A percentile compares a stretch with the other conserved stretches of the same genome.
Evolutionary conservation across 2,329 filamentous ascomycete species (phyloP).

Genomic region (Colletotrichum coccodes): DNA sequence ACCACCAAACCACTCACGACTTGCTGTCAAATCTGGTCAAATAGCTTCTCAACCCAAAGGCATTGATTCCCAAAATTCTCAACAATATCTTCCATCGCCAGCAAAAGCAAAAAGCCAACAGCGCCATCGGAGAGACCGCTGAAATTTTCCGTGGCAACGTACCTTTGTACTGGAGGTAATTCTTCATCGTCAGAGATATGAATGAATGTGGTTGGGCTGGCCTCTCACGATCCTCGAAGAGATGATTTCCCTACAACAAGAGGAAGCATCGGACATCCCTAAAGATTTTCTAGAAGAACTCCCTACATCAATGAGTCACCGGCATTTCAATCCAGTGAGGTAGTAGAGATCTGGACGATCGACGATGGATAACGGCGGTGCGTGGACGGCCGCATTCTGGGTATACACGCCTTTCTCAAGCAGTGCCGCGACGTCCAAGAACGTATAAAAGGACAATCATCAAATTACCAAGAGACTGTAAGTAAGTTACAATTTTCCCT

Average conservation of each 20-base stretch:
- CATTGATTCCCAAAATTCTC: conserved; percentile 36
- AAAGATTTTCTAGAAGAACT: too few relatives aligned
- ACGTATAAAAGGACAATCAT: too few relatives aligned
- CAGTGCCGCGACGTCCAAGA: too few relatives aligned
- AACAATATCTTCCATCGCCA: neutral
- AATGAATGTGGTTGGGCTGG: neutral
- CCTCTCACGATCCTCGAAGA: fast-evolving
- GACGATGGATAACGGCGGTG: too few relatives aligned
- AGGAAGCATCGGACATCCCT: fast-evolving
- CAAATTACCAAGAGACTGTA: too few relatives aligned
- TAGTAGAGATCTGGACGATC: too few relatives aligned
- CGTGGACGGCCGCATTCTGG: too few relatives aligned
- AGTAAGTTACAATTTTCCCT: too few relatives aligned
- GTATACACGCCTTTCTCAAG: too few relatives aligned
- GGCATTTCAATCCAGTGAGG: too few relatives aligned
- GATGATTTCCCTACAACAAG: neutral
- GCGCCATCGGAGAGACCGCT: fast-evolving
- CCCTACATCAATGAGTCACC: too few relatives aligned
- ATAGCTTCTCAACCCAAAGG: conserved; percentile 40
- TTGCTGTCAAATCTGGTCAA: conserved; percentile 43
- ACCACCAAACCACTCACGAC: conserved; percentile 36
- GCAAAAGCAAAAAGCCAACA: fast-evolving
- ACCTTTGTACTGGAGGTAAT: fast-evolving
- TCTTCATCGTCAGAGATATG: neutral
- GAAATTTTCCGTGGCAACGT: fast-evolving